These are phyloP conservation scores for Chalciporus sphaerocephalus DNA, from an alignment of 768 basidiomycete genomes.

Conservation along the genomic window DNA sequence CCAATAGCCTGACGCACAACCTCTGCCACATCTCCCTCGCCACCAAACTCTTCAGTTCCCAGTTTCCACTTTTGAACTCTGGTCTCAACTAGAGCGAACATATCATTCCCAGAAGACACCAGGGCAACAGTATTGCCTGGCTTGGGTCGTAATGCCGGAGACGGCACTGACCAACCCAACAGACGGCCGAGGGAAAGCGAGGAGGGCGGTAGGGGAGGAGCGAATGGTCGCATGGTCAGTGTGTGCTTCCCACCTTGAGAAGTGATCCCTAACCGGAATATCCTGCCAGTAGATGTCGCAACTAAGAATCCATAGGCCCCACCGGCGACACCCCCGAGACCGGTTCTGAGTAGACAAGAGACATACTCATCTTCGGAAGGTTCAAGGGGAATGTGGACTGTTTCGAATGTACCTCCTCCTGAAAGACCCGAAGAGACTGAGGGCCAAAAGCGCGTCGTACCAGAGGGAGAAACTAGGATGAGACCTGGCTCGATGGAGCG, in stretches of 20 bases:
- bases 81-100: slow-evolving; percentile 69
- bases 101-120: slow-evolving; percentile 46
- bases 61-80: slow-evolving; percentile 63
- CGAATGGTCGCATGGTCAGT: slow-evolving; percentile 54
- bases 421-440: slow-evolving; percentile 80
- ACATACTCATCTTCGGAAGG: slow-evolving; percentile 51
- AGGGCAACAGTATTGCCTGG: slow-evolving; percentile 64
- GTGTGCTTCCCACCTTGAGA: slow-evolving; percentile 68
- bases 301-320: slow-evolving; percentile 43
- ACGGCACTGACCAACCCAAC: slow-evolving; percentile 38
- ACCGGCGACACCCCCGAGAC: slow-evolving; percentile 41
- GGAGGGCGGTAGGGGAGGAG: slow-evolving; percentile 43
- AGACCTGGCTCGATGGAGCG: slow-evolving; percentile 70
- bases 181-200: slow-evolving; percentile 43
- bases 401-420: slow-evolving; percentile 62
- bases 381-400: slow-evolving; percentile 43
- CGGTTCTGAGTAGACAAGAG: slow-evolving; percentile 61
- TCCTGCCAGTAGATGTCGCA: slow-evolving; percentile 61
- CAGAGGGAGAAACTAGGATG: slow-evolving; percentile 66
- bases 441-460: slow-evolving; percentile 83
- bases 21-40: slow-evolving; percentile 53
- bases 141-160: slow-evolving; percentile 39
- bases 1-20: slow-evolving; percentile 47
- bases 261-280: slow-evolving; percentile 61
- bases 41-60: slow-evolving; percentile 50